Evolutionary conservation across 2,329 filamentous ascomycete species (phyloP).

Genomic region (Blastomyces percursus): DNA sequence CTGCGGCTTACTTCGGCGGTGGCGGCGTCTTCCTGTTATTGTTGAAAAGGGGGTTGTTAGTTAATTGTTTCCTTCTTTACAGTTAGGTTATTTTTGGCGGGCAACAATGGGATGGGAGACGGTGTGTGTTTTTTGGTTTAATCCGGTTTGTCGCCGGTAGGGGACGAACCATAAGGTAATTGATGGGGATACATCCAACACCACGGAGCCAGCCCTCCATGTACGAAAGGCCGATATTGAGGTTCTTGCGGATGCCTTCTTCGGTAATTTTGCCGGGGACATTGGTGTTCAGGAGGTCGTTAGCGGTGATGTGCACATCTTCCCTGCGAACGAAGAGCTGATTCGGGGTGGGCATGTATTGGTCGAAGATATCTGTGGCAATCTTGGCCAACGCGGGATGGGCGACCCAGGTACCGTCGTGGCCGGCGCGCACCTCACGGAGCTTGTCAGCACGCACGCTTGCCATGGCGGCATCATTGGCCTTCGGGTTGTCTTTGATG

Average conservation of each 20-base stretch:
- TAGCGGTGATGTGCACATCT: constrained; percentile 73
- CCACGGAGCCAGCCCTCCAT: constrained; percentile 98
- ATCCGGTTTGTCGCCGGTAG: not conserved
- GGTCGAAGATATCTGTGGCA: constrained; percentile 88
- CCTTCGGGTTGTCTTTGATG: constrained; percentile 85
- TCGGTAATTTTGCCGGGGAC: constrained; percentile 87
- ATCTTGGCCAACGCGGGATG: constrained; percentile 86
- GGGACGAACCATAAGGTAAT: constrained; percentile 68
- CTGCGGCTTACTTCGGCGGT: constrained; percentile 91
- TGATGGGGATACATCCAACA: constrained; percentile 92
- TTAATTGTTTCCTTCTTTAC: no score
- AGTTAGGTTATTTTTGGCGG: no score
- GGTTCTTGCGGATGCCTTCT: constrained; percentile 91
- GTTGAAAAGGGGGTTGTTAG: not conserved
- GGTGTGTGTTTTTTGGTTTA: not conserved
- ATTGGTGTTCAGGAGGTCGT: constrained; percentile 96
- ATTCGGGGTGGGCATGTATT: constrained; percentile 97
- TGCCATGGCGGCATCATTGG: constrained; percentile 92
- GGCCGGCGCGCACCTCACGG: constrained; percentile 85
- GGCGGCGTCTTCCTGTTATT: constrained; percentile 66
- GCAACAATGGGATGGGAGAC: no score
- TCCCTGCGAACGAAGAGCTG: constrained; percentile 85
- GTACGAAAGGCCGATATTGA: constrained; percentile 91
- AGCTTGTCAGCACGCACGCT: constrained; percentile 90
- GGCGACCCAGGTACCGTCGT: constrained; percentile 96